phyloP scores from a whole-genome alignment of 306 rosid species.

The Morella rubra region DNA sequence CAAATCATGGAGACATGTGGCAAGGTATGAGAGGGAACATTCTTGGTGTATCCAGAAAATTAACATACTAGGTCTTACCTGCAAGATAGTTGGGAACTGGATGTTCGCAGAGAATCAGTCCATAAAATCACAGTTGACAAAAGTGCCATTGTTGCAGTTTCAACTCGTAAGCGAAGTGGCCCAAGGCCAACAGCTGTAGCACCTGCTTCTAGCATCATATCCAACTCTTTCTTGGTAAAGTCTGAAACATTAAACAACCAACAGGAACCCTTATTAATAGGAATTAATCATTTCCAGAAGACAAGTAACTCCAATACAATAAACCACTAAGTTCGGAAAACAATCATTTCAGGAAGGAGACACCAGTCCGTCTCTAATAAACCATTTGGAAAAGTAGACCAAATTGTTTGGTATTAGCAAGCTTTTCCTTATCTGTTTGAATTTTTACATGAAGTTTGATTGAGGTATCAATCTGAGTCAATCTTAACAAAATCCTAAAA shows the following conservation, averaged over 20 bases:
- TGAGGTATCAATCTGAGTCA: background rate
- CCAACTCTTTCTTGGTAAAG: constrained; percentile 74
- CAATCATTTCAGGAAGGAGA: background rate
- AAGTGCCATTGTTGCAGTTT: constrained; percentile 88
- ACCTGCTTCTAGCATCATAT: constrained; percentile 68
- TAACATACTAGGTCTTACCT: constrained; percentile 27
- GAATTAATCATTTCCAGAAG: background rate
- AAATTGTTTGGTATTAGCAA: too few species aligned
- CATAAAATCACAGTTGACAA: constrained; percentile 73
- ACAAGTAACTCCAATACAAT: background rate
- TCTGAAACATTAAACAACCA: constrained; percentile 44
- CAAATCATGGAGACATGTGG: constrained; percentile 13
- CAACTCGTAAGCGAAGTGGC: constrained; percentile 79
- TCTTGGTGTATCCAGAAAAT: constrained; percentile 12
- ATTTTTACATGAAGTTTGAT: background rate
- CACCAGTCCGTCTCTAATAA: background rate
- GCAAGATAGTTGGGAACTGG: constrained; percentile 24
- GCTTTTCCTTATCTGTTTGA: background rate
- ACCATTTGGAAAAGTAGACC: background rate
- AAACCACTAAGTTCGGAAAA: too few species aligned
- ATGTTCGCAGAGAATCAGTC: constrained; percentile 61
- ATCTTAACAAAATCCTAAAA: background rate
- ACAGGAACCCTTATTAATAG: constrained; percentile 17
- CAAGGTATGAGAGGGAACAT: background rate
- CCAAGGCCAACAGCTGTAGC: constrained; percentile 82